Conservation (phyloP, 164 flowering plant genomes). For the Buxus sempervirens region DNA sequence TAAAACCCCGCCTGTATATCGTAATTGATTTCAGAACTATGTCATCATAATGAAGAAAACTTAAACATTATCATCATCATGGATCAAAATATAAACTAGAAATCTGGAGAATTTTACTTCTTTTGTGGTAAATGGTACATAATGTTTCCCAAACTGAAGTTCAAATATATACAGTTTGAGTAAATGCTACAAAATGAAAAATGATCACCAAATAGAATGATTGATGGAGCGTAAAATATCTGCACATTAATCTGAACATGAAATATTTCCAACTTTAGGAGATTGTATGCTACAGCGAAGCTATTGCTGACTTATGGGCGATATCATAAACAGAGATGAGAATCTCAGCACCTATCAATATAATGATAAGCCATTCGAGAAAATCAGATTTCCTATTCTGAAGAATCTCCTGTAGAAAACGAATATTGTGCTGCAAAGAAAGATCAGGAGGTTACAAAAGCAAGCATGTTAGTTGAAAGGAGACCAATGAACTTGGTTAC, state of each 20-base stretch:
- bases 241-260: constrained; percentile 5
- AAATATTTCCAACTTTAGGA: neutral
- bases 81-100: no score
- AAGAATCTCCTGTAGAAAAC: constrained; percentile 85
- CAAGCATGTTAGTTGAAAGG: neutral
- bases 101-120: no score
- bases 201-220: neutral
- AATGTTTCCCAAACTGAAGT: no score
- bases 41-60: no score
- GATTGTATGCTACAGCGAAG: constrained; percentile 22
- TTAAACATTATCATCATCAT: no score
- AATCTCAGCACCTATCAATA: constrained; percentile 76
- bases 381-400: constrained; percentile 93
- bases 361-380: constrained; percentile 86
- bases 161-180: no score
- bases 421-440: constrained; percentile 79
- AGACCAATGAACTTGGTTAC: neutral
- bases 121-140: no score
- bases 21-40: no score
- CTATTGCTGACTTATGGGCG: constrained; percentile 45
- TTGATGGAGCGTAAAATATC: neutral
- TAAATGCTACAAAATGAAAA: no score
- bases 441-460: constrained; percentile 11
- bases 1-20: no score
- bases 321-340: constrained; percentile 72